phyloP scores from a whole-genome alignment of 306 rosid genomes.

The Comarum palustre region DNA sequence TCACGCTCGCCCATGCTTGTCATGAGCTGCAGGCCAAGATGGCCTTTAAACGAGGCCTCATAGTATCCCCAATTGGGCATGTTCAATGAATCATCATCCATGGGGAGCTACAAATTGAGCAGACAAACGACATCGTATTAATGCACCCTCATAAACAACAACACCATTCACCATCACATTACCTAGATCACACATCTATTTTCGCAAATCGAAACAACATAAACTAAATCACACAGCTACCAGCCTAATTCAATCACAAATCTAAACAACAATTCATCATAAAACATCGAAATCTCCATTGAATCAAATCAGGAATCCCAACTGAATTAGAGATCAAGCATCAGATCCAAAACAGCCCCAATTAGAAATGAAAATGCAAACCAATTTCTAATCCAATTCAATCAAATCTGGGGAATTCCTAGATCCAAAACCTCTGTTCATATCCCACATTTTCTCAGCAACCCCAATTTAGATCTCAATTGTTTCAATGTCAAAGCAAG shows the following conservation, averaged over 20 bases:
- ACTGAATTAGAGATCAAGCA: neutral
- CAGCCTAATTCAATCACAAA: neutral
- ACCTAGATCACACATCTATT: too few relatives aligned
- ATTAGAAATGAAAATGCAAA: slow-evolving; percentile 8
- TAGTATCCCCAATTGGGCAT: slow-evolving; percentile 96
- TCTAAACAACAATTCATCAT: neutral
- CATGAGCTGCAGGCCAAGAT: slow-evolving; percentile 93
- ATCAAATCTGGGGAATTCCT: slow-evolving; percentile 30
- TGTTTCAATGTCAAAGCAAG: slow-evolving; percentile 20
- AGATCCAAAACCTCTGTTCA: slow-evolving; percentile 25
- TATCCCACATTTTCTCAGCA: slow-evolving; percentile 34
- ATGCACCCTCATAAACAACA: slow-evolving; percentile 17
- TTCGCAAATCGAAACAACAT: neutral
- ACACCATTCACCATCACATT: neutral
- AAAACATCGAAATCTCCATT: neutral
- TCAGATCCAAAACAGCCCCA: slow-evolving; percentile 7
- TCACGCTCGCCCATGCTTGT: slow-evolving; percentile 76
- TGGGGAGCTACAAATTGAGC: slow-evolving; percentile 51
- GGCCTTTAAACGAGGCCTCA: slow-evolving; percentile 80
- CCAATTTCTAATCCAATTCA: slow-evolving; percentile 18
- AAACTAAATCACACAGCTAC: neutral
- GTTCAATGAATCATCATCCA: slow-evolving; percentile 92
- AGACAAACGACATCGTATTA: slow-evolving; percentile 24
- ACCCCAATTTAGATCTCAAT: slow-evolving; percentile 44
- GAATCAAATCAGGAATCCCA: slow-evolving; percentile 15